These are phyloP conservation scores for Erigeron canadensis DNA, from an alignment of 129 eudicot genomes.

Conservation along the genomic window DNA sequence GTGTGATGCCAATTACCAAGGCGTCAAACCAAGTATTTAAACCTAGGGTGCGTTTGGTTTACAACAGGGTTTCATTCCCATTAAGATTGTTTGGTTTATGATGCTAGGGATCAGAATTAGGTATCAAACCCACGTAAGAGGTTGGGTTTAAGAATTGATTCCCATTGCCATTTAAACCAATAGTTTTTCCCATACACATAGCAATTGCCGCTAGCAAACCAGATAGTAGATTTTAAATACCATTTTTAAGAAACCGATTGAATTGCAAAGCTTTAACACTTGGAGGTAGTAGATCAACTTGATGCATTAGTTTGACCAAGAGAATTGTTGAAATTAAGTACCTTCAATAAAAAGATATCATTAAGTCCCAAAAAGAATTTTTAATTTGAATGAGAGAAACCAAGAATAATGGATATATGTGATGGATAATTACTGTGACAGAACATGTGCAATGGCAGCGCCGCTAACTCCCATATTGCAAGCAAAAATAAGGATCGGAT, in stretches of 20 bases:
- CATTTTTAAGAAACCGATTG: constrained; percentile 72
- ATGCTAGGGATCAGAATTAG: too few species aligned
- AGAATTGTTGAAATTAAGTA: constrained; percentile 48
- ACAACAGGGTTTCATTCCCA: too few species aligned
- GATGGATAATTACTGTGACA: constrained; percentile 61
- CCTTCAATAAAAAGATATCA: not conserved
- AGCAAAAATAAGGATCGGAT: constrained; percentile 73
- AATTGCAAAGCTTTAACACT: constrained; percentile 60
- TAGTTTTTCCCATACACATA: too few species aligned
- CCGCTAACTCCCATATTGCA: constrained; percentile 78
- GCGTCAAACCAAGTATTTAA: too few species aligned
- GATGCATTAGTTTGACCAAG: constrained; percentile 54
- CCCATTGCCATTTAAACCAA: too few species aligned
- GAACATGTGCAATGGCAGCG: constrained; percentile 95
- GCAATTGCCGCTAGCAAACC: too few species aligned
- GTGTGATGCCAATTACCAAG: not conserved
- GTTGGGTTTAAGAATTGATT: too few species aligned
- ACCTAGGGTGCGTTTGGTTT: too few species aligned
- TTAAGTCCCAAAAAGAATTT: not conserved
- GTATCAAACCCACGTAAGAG: too few species aligned
- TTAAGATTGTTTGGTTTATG: too few species aligned
- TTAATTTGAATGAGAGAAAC: not conserved
- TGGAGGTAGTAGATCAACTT: constrained; percentile 78
- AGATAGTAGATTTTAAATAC: too few species aligned
- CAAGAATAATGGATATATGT: not conserved